Evolutionary conservation across 2,329 filamentous ascomycete species (phyloP), one percentile per base, ranked within the genome.

Genomic region (Neopestalotiopsis rosae): DNA sequence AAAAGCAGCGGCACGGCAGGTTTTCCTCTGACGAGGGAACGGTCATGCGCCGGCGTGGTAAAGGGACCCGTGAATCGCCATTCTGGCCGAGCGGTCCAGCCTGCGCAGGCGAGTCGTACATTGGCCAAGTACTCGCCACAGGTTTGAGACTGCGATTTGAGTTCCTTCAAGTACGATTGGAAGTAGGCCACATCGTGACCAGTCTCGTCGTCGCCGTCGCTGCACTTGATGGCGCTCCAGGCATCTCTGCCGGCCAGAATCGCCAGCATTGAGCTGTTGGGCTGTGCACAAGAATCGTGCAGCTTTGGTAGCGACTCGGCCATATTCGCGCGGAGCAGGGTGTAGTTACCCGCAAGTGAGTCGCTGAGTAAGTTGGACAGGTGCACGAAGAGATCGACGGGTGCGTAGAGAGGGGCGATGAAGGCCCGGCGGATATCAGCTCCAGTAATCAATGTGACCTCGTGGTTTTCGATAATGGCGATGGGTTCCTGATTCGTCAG

Each of bases 1-100:
- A 85, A 85, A 34, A 87, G 73, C 32, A 86, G 69, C 4, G 85
- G 84, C 4, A 81, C 81, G 0, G 75, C 74, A 0, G 84, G 84
- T 49, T 71, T 77, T 6, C 76, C 80, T 14, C 71, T 70, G 1
- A 79, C 71, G 69, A 74, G n/a, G 32, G 71, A 45, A 9, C 78
- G 63, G 17, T 76, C 65, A 2, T 40, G 63, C 24, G n/a, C n/a
- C 1, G 69, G 70, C 14, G 71, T 74, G n/a, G 67, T 68, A 40
- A 68, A 73, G 65, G 73, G 73, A 71, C 81, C 78, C 3, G 73
- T 72, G 74, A 83, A 86, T n/a, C 77, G 73, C 79, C 80, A 84
- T 68, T 76, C 79, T 7, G 84, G 77, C 1, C 77, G 75, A 34
- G 82, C 73, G 0, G 42, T 71, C 76, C 84, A 81, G 4, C 79